Conservation (phyloP, 495 filamentous ascomycete genomes). For the Neurospora intermedia region DNA sequence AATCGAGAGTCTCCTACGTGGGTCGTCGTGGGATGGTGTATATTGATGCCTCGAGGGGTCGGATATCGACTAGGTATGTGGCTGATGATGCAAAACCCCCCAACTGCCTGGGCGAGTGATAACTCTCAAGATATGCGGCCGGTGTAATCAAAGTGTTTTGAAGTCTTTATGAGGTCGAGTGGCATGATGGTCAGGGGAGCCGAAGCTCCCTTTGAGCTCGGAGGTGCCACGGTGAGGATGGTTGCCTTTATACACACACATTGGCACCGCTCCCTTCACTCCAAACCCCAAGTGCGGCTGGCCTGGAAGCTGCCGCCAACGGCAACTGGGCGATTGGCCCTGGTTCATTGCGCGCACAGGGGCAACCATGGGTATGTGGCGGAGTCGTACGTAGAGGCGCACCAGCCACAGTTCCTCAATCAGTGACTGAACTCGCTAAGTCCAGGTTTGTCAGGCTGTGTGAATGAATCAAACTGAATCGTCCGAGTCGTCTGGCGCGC, state of each 20-base stretch:
- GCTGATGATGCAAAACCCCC: neutral
- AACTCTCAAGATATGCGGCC: neutral
- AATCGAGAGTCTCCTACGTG: neutral
- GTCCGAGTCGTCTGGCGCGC: neutral
- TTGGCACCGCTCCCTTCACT: neutral
- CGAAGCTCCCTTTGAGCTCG: slow-evolving; percentile 3
- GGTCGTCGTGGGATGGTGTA: neutral
- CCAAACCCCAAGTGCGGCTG: neutral
- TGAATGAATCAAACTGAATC: neutral
- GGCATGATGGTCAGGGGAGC: slow-evolving; percentile 8
- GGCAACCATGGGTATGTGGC: neutral
- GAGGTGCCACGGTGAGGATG: slow-evolving; percentile 5
- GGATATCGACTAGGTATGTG: neutral
- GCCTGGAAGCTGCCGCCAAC: neutral
- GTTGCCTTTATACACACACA: slow-evolving; percentile 5
- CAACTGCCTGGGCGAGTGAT: neutral
- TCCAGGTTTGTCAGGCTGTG: neutral
- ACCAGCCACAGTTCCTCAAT: neutral
- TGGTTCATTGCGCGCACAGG: neutral
- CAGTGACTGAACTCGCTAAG: neutral
- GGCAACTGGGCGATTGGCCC: neutral
- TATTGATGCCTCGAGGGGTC: neutral
- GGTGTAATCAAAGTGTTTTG: slow-evolving; percentile 1
- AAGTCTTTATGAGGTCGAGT: neutral
- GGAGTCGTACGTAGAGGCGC: neutral